Evolutionary conservation across 345 rosid species (phyloP).

Genomic region (Pseudoturritis turrita): DNA sequence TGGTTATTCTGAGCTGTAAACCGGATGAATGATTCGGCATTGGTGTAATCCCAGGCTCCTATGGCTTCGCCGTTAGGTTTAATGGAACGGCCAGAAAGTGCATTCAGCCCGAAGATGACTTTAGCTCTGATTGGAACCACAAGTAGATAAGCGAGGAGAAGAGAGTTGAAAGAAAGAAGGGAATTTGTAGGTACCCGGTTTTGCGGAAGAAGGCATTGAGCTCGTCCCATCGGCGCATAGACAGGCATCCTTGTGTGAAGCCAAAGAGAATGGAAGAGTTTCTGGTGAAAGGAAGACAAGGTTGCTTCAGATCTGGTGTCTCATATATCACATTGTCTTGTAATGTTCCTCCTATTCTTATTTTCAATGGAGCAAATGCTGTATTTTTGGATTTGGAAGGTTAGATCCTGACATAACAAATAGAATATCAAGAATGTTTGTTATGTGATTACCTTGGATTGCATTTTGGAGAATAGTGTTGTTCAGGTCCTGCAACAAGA

Average conservation of each 20-base stretch:
- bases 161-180: not conserved
- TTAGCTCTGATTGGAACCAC: slow-evolving; percentile 45
- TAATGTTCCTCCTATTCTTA: slow-evolving; percentile 78
- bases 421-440: not conserved
- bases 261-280: slow-evolving; percentile 47
- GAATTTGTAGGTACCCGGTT: slow-evolving; percentile 41
- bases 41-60: slow-evolving; percentile 72
- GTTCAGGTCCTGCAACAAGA: slow-evolving; percentile 51
- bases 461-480: slow-evolving; percentile 58
- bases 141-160: not conserved
- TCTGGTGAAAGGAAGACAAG: slow-evolving; percentile 41
- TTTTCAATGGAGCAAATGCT: slow-evolving; percentile 72
- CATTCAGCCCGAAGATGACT: slow-evolving; percentile 75
- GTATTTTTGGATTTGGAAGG: not conserved
- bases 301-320: slow-evolving; percentile 27
- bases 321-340: slow-evolving; percentile 57
- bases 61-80: slow-evolving; percentile 40
- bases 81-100: slow-evolving; percentile 52
- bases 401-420: not conserved
- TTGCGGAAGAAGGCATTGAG: slow-evolving; percentile 46
- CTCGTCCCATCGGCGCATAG: slow-evolving; percentile 67
- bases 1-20: slow-evolving; percentile 51
- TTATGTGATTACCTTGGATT: slow-evolving; percentile 42
- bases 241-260: slow-evolving; percentile 60
- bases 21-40: slow-evolving; percentile 69